Base-by-base conservation (phyloP, 352 stramenopile genomes). In the Phytophthora hybrid region DNA sequence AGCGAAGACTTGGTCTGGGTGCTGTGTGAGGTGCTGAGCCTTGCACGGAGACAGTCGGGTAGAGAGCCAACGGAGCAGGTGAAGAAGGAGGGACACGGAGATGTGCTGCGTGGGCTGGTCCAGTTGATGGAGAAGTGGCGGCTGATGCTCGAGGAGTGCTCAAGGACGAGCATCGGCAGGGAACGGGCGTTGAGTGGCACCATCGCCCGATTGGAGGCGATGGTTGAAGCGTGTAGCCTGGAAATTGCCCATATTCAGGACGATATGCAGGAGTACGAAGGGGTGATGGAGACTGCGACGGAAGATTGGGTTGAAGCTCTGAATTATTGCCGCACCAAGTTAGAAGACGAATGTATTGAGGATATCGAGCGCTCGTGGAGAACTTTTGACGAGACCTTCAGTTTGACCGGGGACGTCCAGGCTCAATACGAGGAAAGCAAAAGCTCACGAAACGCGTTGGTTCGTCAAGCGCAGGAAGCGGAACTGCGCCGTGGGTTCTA, bases 21-120 rank as follows among this genome's bases (percentile, higher is more conserved):
- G 19, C 16, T 77, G 16, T 78, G 71, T 46, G 63, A 79, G 49
- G 66, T 81, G 13, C 62, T 79, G 61, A 81, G 74, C 44, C 49
- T 81, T 6, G 51, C 23, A 9, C 74, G 59, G 21, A 21, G 21
- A 14, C 51, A 39, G 14, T 21, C 13, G 5, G 9, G 4, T 54
- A 55, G 39, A 44, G 23, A 2, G 16, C 34, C 1, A 2, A 47
- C 5, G n/a, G 32, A 57, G 10, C 31, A 41, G 13, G 69, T 29
- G 5, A 77, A 59, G 69, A 62, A 56, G 44, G 41, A 37, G 10
- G 19, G 21, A 7, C 14, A 41, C 34, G 11, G 2, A 7, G 41
- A 26, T 9, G 29, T 53, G 10, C 41, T 49, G 5, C 13, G 51
- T 29, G 34, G 19, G 4, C n/a, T 78, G 23, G 55, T 61, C 4